Evolutionary conservation across 2,329 filamentous ascomycete genomes (phyloP).

Genomic region (Arthrobotrys sinensis): DNA sequence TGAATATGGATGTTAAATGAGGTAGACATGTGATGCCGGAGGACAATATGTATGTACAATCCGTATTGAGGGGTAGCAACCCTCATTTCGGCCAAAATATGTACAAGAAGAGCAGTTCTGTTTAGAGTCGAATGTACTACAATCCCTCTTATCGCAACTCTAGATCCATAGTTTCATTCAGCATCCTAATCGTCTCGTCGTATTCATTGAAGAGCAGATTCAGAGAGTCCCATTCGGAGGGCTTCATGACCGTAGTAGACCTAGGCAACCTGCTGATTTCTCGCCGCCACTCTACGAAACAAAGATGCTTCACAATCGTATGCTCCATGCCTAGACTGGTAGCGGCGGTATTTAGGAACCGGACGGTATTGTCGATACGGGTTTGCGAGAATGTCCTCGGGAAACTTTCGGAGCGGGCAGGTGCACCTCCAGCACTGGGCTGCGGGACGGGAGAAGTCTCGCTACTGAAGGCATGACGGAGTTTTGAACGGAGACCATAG

Average conservation of each 20-base stretch:
- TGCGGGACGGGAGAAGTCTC: constrained; percentile 66
- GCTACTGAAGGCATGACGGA: constrained; percentile 74
- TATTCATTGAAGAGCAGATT: constrained; percentile 50
- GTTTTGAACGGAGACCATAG: constrained; percentile 74
- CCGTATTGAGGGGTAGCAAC: background rate
- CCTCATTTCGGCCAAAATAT: constrained; percentile 25
- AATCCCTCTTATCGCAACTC: constrained; percentile 44
- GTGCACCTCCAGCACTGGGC: constrained; percentile 23
- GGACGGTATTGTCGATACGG: constrained; percentile 76
- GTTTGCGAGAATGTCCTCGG: constrained; percentile 69
- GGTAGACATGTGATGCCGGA: constrained; percentile 9
- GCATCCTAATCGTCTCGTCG: constrained; percentile 57
- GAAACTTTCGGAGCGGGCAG: constrained; percentile 32
- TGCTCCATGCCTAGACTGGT: constrained; percentile 79
- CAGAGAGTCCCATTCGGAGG: constrained; percentile 37
- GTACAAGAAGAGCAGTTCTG: constrained; percentile 19
- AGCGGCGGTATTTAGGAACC: constrained; percentile 79
- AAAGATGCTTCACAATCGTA: constrained; percentile 78
- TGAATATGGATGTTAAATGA: background rate
- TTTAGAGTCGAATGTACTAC: no score
- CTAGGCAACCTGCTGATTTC: constrained; percentile 65
- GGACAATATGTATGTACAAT: constrained; percentile 1
- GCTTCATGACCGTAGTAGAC: constrained; percentile 31
- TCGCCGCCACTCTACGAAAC: constrained; percentile 71
- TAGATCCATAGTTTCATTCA: constrained; percentile 57